Base-by-base conservation (phyloP, 1,139 yeast genomes). In the Protomyces macrosporus region DNA sequence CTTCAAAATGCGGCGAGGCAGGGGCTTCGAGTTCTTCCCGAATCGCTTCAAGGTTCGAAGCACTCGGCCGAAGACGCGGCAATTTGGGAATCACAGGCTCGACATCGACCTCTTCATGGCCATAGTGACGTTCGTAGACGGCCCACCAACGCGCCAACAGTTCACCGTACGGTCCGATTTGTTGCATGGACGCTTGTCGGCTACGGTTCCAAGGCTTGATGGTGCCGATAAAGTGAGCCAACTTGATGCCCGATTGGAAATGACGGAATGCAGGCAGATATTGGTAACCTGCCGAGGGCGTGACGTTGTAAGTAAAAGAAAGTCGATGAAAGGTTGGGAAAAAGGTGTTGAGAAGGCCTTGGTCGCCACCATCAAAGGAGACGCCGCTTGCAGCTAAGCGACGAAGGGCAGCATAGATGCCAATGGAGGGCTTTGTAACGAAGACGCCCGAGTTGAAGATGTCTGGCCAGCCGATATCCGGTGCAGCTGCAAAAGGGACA, bases 401-500 rank as follows among this genome's bases (percentile, higher is more conserved):
- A 64, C 75, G 65, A 67, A 90, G 76, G 14, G 78, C 77, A 3
- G 75, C 68, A 70, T 78, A 86, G 53, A 80, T 82, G 0, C 71
- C 68, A 5, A 70, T 55, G 69, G 81, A 79, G 1, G 97, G 97
- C 51, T 79, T 80, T 53, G 88, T 76, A 6, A 86, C 79, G 73
- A 93, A 81, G 50, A 93, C 84, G 6, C 98, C 98, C 36, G 69
- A 67, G 75, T 93, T 93, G 79, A 93, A 93, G 70, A 89, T 82
- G 75, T 93, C 98, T 0, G 98, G 98, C 86, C 97, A 93, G 16
- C 98, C 97, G 35, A 86, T 80, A 75, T 93, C 98, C 0, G 97
- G 95, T n/a, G 89, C 81, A 0, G 97, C 98, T 54, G 70, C 70
- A 54, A 65, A 60, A 4, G 45, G 45, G 35, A 75, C 71, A 16